Evolutionary conservation across 2,329 filamentous ascomycete genomes (phyloP).

Genomic region (Dryadomyces sulphureus): DNA sequence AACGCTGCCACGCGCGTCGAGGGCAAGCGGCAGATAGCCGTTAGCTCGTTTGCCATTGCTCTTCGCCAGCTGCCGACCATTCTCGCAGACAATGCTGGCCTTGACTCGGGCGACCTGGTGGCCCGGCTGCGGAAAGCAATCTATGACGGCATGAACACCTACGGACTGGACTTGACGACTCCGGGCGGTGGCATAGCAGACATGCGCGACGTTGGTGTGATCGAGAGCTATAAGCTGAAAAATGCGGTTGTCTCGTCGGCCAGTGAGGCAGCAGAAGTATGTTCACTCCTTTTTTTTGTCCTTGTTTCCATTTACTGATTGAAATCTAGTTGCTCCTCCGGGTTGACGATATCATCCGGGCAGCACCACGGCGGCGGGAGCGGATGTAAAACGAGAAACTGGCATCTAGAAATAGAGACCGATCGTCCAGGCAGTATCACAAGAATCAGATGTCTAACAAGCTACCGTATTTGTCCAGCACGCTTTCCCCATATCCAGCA

Average conservation of each 20-base stretch:
- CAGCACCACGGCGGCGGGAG: conserved; percentile 71
- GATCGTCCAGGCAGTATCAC: background rate
- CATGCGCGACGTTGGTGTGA: conserved; percentile 88
- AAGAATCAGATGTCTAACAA: conserved; percentile 18
- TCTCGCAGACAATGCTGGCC: conserved; percentile 89
- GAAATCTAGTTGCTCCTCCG: conserved; percentile 61
- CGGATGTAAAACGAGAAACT: conserved; percentile 29
- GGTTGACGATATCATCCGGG: conserved; percentile 95
- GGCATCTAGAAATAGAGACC: background rate
- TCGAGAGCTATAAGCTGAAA: conserved; percentile 98
- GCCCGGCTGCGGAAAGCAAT: conserved; percentile 83
- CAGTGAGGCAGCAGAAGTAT: conserved; percentile 86
- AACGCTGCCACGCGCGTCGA: conserved; percentile 84
- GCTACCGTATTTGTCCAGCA: conserved; percentile 13
- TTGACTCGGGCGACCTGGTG: conserved; percentile 90
- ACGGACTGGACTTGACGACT: conserved; percentile 75
- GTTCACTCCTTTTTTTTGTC: too few species aligned
- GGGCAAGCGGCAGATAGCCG: conserved; percentile 91
- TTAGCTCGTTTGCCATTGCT: conserved; percentile 76
- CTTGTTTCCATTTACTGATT: background rate
- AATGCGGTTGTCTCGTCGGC: conserved; percentile 93
- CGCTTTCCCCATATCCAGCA: conserved; percentile 2
- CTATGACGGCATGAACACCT: conserved; percentile 86
- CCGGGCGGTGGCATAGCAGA: conserved; percentile 87
- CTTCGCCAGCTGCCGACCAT: conserved; percentile 91